A percentile compares a stretch with the other conserved stretches of the same genome.
Conservation (phyloP, 345 rosid genomes). For the Pugionium cornutum region DNA sequence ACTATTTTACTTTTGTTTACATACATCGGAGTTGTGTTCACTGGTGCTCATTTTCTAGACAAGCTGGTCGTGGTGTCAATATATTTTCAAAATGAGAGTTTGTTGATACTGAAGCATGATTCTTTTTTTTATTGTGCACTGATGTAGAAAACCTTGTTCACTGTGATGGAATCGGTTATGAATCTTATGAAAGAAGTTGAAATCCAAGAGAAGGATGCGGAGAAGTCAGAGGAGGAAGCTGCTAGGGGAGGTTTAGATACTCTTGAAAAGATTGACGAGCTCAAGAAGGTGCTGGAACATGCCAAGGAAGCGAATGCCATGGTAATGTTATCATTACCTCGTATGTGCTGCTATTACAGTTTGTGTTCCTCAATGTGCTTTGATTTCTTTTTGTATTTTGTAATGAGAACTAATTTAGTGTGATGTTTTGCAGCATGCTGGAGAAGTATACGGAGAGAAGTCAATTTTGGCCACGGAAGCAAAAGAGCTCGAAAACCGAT, state of each 20-base stretch:
- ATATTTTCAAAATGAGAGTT: neutral
- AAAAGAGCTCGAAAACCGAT: slow-evolving; percentile 76
- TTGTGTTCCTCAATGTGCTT: neutral
- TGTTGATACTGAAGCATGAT: slow-evolving; percentile 12
- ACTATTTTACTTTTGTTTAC: slow-evolving; percentile 1
- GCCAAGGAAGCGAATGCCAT: slow-evolving; percentile 79
- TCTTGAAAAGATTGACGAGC: slow-evolving; percentile 57
- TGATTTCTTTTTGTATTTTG: neutral
- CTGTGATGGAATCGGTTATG: slow-evolving; percentile 63
- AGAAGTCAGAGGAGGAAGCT: slow-evolving; percentile 71
- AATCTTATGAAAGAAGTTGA: slow-evolving; percentile 73
- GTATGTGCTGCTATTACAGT: neutral
- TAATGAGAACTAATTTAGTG: slow-evolving; percentile 13
- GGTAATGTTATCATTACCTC: slow-evolving; percentile 43
- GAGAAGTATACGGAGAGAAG: slow-evolving; percentile 89
- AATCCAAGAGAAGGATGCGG: slow-evolving; percentile 61
- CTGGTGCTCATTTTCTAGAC: slow-evolving; percentile 2
- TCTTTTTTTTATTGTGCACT: slow-evolving; percentile 14
- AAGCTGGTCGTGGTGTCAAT: neutral
- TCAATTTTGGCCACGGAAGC: slow-evolving; percentile 77
- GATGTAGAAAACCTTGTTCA: slow-evolving; percentile 66
- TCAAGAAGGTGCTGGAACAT: slow-evolving; percentile 59
- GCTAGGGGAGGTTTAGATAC: slow-evolving; percentile 58
- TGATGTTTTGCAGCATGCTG: slow-evolving; percentile 65
- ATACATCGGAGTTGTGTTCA: neutral